Evolutionary conservation across 805 yeast genomes (phyloP).

Genomic region (Scheffersomyces stipitis): DNA sequence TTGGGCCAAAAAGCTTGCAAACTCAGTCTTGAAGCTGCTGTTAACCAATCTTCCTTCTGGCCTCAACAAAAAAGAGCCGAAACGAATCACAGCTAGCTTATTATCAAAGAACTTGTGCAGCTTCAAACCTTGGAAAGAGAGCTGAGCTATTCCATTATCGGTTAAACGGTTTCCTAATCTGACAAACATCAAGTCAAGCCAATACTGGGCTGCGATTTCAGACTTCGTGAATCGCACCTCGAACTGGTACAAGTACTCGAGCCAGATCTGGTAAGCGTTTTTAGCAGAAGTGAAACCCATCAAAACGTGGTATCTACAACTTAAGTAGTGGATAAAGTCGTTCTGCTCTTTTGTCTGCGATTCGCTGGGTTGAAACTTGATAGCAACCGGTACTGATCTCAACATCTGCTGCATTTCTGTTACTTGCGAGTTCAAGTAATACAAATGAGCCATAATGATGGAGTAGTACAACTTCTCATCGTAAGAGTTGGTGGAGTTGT

Average conservation of each 20-base stretch:
- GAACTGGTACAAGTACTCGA: constrained; percentile 24
- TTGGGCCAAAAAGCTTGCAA: constrained; percentile 19
- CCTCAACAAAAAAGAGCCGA: background rate
- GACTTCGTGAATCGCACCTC: constrained; percentile 9
- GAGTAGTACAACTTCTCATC: constrained; percentile 34
- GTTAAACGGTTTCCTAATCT: background rate
- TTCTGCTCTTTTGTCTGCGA: constrained; percentile 2
- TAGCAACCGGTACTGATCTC: constrained; percentile 8
- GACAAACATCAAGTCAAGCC: background rate
- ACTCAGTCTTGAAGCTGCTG: constrained; percentile 24
- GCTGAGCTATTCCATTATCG: background rate
- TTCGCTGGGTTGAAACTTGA: constrained; percentile 5
- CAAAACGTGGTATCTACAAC: constrained; percentile 33
- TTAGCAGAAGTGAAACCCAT: constrained; percentile 22
- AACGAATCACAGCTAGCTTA: background rate
- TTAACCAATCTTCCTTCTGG: background rate
- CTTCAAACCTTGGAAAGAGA: background rate
- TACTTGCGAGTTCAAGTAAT: constrained; percentile 24
- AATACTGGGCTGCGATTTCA: background rate
- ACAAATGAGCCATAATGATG: constrained; percentile 35
- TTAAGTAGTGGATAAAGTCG: constrained; percentile 31
- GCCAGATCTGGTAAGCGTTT: constrained; percentile 23
- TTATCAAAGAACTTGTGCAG: background rate
- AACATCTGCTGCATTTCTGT: constrained; percentile 18
- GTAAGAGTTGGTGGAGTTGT: constrained; percentile 18